phyloP scores from a whole-genome alignment of 805 yeast species.

The Candida wancherniae region DNA sequence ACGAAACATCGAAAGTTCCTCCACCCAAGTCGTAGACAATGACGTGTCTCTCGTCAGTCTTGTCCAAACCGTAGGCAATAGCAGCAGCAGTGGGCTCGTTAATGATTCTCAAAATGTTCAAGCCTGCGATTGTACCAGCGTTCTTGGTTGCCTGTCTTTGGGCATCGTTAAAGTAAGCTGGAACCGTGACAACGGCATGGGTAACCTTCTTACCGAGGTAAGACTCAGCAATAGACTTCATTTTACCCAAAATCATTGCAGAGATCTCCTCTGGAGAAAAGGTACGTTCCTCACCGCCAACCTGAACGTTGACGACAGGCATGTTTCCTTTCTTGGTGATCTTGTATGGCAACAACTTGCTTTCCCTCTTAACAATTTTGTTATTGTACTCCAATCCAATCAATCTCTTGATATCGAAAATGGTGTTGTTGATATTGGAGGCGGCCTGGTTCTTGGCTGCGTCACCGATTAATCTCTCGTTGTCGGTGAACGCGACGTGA shows the following conservation, averaged over 20 bases:
- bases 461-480: constrained; percentile 92
- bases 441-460: constrained; percentile 98
- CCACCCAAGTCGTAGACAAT: constrained; percentile 22
- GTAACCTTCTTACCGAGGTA: constrained; percentile 21
- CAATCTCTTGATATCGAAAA: constrained; percentile 87
- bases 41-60: constrained; percentile 19
- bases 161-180: constrained; percentile 21
- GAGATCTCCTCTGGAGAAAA: constrained; percentile 95
- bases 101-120: constrained; percentile 20
- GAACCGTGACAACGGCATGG: constrained; percentile 20
- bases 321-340: constrained; percentile 69
- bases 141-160: constrained; percentile 21
- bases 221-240: constrained; percentile 46
- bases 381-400: constrained; percentile 69
- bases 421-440: constrained; percentile 86
- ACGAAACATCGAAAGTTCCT: constrained; percentile 22
- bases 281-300: constrained; percentile 76
- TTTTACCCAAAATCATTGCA: constrained; percentile 85
- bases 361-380: constrained; percentile 45
- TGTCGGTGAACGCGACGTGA: constrained; percentile 89
- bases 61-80: constrained; percentile 28
- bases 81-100: constrained; percentile 23
- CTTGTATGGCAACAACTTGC: constrained; percentile 85
- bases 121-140: constrained; percentile 21
- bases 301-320: constrained; percentile 78